Percentiles rank a stretch among this genome's conserved stretches.
These are phyloP conservation scores for Avena atlantica DNA, from an alignment of 176 grass and related monocot genomes.

Conservation along the genomic window DNA sequence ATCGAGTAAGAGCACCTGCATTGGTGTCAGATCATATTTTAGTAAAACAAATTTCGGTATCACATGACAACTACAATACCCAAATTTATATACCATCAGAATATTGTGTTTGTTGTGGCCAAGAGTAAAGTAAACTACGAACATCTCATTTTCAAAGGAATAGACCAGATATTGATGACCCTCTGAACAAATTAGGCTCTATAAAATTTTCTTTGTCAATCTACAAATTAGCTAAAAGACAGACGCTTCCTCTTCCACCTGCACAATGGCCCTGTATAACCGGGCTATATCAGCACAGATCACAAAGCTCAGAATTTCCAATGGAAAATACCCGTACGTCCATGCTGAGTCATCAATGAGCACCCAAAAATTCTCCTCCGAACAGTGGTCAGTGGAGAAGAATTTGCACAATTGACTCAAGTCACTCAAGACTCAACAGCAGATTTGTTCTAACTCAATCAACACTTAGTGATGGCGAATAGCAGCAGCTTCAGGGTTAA, in stretches of 20 bases:
- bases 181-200: not conserved
- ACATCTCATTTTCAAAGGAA: not conserved
- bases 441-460: not conserved
- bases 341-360: not conserved
- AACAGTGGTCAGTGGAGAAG: not conserved
- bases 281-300: not conserved
- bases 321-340: not conserved
- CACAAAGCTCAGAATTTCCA: not conserved
- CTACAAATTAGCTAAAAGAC: not conserved
- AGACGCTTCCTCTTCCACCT: not conserved
- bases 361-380: not conserved
- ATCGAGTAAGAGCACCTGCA: conserved; percentile 88
- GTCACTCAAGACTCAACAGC: not conserved
- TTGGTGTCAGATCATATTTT: conserved; percentile 23
- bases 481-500: not conserved
- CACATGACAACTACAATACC: no score
- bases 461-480: not conserved
- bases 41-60: not conserved
- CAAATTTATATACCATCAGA: conserved; percentile 3
- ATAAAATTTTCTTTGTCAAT: not conserved
- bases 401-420: not conserved
- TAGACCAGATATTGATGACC: not conserved
- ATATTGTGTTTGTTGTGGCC: not conserved
- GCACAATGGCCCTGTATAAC: not conserved
- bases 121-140: not conserved